Conservation (phyloP, 2,329 filamentous ascomycete species). For the Colletotrichum sp. region DNA sequence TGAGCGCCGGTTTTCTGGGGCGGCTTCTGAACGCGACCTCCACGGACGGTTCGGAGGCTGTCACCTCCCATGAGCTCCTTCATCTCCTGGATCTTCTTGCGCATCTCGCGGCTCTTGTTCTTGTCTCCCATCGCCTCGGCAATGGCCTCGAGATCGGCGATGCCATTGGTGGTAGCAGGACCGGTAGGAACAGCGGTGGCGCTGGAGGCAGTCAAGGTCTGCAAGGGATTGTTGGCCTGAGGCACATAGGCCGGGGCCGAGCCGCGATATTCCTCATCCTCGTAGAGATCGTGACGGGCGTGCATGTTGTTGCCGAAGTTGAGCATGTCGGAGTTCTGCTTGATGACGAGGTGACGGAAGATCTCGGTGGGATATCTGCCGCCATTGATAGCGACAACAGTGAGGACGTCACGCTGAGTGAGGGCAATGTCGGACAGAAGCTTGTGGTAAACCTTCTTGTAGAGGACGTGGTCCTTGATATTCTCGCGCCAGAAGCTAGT, state of each 20-base stretch:
- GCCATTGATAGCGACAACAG: conserved; percentile 9
- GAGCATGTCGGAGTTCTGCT: conserved; percentile 8
- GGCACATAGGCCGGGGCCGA: neutral
- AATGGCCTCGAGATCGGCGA: conserved; percentile 1
- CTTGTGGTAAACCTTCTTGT: neutral
- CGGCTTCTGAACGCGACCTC: neutral
- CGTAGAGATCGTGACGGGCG: conserved; percentile 3
- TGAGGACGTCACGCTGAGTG: conserved; percentile 15
- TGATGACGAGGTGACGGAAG: conserved; percentile 9
- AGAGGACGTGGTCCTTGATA: neutral
- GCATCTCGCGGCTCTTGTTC: neutral
- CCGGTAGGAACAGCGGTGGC: neutral
- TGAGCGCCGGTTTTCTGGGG: neutral
- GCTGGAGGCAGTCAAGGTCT: neutral
- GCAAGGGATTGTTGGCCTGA: neutral
- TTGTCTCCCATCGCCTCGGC: neutral
- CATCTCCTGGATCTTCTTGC: conserved; percentile 5
- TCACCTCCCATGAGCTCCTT: neutral
- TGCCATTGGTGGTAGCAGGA: neutral
- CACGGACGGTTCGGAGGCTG: neutral
- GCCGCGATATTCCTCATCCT: neutral
- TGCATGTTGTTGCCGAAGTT: conserved; percentile 2
- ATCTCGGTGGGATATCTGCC: conserved; percentile 10
- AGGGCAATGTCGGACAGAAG: neutral
- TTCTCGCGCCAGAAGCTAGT: conserved; percentile 11